phyloP scores from a whole-genome alignment of 2,329 filamentous ascomycete species.

The Fusarium verrucosum region DNA sequence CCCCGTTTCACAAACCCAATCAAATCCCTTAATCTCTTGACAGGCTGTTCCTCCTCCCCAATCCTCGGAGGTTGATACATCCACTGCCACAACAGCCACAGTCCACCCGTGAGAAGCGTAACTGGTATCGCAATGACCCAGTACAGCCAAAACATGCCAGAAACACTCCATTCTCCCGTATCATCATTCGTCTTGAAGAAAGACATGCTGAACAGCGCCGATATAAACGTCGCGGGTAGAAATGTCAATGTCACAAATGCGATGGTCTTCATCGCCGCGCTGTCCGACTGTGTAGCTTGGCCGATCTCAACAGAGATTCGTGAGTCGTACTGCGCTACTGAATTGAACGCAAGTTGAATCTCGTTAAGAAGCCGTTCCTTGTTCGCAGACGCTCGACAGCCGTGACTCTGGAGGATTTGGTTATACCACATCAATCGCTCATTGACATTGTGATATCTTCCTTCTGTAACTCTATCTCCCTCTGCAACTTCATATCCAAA shows the following conservation, averaged over 20 bases:
- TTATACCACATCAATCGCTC: conserved; percentile 48
- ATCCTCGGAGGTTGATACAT: not conserved
- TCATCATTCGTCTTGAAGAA: conserved; percentile 52
- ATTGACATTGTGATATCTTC: conserved; percentile 38
- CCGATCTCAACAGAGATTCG: conserved; percentile 52
- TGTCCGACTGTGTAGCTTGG: conserved; percentile 55
- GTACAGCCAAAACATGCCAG: conserved; percentile 50
- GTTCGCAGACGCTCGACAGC: conserved; percentile 51
- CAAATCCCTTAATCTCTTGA: not conserved
- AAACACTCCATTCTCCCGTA: conserved; percentile 42
- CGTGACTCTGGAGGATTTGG: conserved; percentile 49
- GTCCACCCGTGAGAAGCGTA: conserved; percentile 32
- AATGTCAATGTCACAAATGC: conserved; percentile 60
- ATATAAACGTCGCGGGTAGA: conserved; percentile 62
- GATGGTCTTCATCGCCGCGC: conserved; percentile 61
- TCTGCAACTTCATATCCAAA: conserved; percentile 13
- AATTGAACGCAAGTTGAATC: conserved; percentile 62
- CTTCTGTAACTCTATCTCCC: not conserved
- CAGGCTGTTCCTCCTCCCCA: conserved; percentile 13
- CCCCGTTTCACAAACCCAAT: not conserved
- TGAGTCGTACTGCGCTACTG: conserved; percentile 54
- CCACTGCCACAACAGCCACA: conserved; percentile 37
- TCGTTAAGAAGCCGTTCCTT: conserved; percentile 61
- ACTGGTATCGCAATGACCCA: conserved; percentile 48
- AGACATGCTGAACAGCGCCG: conserved; percentile 57